Evolutionary conservation across 176 grass and related monocot genomes (phyloP), one percentile per base, ranked within the genome.

Genomic region (Saccharum spontaneum): DNA sequence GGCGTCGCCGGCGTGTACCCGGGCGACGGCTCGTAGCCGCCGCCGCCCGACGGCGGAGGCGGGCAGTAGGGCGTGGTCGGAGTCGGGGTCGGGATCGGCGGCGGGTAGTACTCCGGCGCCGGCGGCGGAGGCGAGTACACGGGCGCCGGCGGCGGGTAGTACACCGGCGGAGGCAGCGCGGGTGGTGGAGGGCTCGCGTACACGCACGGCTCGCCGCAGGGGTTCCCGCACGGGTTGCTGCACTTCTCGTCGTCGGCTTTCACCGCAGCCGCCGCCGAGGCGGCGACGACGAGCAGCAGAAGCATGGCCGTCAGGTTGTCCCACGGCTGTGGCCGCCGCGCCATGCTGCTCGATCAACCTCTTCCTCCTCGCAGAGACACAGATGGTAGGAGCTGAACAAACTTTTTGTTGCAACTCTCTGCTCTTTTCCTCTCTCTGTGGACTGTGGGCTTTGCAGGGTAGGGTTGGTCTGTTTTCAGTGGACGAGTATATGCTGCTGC

Each of bases 101-200:
- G 84, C 1, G 67, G 88, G 23, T 24, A 67, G 49, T 50, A 20
- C 26, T 22, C 64, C 1, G 81, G 80, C n/a, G 87, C 52, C 1
- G 81, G 80, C n/a, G 89, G 86, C 2, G 79, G 71, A 10, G 88
- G 88, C 1, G 67, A 75, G 64, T 84, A 82, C 28, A 75, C 75
- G 15, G 48, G 48, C 4, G 84, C 80, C 20, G 90, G 92, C 14
- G 87, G 92, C 0, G 77, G 83, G 61, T 71, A 75, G 64, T 84
- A 85, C 28, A 70, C 75, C 1, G 82, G 64, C 1, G 82, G 40
- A 0, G 90, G 92, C 24, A 79, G 78, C 7, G 38, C 60, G 9
- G 92, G 86, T 16, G 90, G 92, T n/a, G 94, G 94, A 7, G 91
- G 94, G 81, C 91, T 96, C 39, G 91, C 45, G 86, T 91, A 87